These are phyloP conservation scores for Salvia sclarea DNA, from an alignment of 305 asterid species.

Conservation along the genomic window DNA sequence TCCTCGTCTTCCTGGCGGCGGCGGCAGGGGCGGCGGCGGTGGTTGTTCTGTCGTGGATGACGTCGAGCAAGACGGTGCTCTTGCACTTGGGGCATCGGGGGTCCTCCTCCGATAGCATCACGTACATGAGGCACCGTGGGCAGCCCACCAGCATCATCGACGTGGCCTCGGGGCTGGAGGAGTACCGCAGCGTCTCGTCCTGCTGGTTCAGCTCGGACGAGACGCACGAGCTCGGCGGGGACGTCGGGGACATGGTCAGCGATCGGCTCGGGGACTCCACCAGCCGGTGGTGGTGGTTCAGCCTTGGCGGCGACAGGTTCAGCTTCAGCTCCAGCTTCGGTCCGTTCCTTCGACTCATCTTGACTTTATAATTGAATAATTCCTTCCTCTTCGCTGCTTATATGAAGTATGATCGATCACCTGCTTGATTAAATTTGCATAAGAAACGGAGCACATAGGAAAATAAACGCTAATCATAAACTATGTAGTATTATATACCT, in stretches of 20 bases:
- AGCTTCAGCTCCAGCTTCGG: slow-evolving; percentile 55
- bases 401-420: no score
- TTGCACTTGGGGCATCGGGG: slow-evolving; percentile 72
- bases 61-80: slow-evolving; percentile 60
- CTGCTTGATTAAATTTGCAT: slow-evolving; percentile 20
- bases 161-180: slow-evolving; percentile 56
- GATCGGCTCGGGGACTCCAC: slow-evolving; percentile 56
- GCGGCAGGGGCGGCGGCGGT: slow-evolving; percentile 2
- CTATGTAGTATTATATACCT: slow-evolving; percentile 6
- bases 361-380: background rate
- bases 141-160: slow-evolving; percentile 73
- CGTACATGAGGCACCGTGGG: slow-evolving; percentile 71
- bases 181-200: slow-evolving; percentile 42
- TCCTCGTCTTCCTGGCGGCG: slow-evolving; percentile 34
- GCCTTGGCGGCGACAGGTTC: slow-evolving; percentile 56
- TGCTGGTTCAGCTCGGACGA: slow-evolving; percentile 52
- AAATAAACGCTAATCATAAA: no score
- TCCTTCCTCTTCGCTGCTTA: background rate
- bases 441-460: background rate
- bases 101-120: slow-evolving; percentile 61
- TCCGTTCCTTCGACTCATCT: slow-evolving; percentile 52
- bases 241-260: slow-evolving; percentile 43
- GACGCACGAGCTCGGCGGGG: slow-evolving; percentile 56
- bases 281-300: slow-evolving; percentile 31
- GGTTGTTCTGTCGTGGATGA: slow-evolving; percentile 34